Percentiles rank a stretch among this genome's conserved stretches.
Evolutionary conservation across 805 yeast species (phyloP).

Genomic region (Lipomyces sp.): DNA sequence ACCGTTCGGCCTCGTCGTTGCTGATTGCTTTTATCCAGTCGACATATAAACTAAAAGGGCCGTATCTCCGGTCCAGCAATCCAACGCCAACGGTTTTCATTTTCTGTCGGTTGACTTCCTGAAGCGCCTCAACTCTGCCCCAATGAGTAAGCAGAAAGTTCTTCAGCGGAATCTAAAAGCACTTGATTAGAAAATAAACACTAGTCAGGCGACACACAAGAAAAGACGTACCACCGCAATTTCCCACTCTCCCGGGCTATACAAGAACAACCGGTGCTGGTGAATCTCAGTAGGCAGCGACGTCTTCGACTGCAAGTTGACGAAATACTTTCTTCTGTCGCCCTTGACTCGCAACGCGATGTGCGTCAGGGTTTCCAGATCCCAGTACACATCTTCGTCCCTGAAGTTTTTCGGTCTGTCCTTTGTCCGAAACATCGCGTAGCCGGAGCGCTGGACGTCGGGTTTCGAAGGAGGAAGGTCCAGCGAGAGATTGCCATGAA

Average conservation of each 20-base stretch:
- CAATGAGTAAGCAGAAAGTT: conserved; percentile 81
- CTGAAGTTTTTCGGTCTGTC: conserved; percentile 53
- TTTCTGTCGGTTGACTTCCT: conserved; percentile 57
- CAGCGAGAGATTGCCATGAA: conserved; percentile 66
- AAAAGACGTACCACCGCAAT: conserved; percentile 51
- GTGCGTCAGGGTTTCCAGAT: conserved; percentile 61
- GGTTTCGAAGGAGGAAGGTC: conserved; percentile 66
- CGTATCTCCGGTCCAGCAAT: conserved; percentile 70
- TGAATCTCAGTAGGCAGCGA: conserved; percentile 73
- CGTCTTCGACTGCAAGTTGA: conserved; percentile 78
- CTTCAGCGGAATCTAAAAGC: conserved; percentile 52
- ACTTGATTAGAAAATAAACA: neutral
- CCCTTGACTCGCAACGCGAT: conserved; percentile 48
- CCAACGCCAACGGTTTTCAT: conserved; percentile 77
- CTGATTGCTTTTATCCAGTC: conserved; percentile 57
- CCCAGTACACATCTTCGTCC: conserved; percentile 51
- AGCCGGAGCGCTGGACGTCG: conserved; percentile 60
- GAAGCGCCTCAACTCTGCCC: conserved; percentile 60
- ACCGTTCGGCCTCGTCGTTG: conserved; percentile 19
- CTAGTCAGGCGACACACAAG: neutral
- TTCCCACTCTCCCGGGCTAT: conserved; percentile 76
- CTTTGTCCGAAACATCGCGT: conserved; percentile 79
- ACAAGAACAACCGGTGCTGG: conserved; percentile 74
- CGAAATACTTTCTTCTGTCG: conserved; percentile 58
- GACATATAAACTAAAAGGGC: conserved; percentile 65